Evolutionary conservation across 805 yeast genomes (phyloP).

Genomic region (Pichia insulana): DNA sequence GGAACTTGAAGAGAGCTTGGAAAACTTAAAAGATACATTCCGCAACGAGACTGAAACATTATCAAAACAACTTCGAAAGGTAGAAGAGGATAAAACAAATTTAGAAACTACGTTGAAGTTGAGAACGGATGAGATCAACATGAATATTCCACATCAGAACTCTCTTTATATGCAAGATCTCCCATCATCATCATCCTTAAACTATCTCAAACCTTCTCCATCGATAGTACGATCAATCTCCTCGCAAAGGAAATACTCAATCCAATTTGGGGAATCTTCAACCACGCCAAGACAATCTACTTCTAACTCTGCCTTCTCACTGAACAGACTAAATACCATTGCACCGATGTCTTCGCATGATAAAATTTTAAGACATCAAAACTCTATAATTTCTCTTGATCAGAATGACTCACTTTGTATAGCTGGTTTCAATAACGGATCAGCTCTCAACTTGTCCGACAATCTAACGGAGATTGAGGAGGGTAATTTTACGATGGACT

Average conservation of each 20-base stretch:
- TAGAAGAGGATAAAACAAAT: conserved; percentile 24
- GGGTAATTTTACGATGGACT: neutral
- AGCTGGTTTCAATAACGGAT: neutral
- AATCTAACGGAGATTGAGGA: neutral
- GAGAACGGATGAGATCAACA: conserved; percentile 6
- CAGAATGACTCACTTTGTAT: conserved; percentile 4
- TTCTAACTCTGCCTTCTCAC: conserved; percentile 9
- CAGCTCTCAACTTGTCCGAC: neutral
- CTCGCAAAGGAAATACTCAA: conserved; percentile 16
- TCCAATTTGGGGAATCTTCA: conserved; percentile 41
- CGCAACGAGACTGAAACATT: conserved; percentile 20
- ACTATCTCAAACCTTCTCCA: conserved; percentile 15
- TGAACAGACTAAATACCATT: conserved; percentile 8
- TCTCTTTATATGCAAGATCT: conserved; percentile 27
- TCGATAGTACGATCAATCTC: conserved; percentile 17
- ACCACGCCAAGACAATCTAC: conserved; percentile 32
- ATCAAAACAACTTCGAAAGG: conserved; percentile 18
- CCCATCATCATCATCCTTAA: conserved; percentile 20
- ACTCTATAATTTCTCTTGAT: conserved; percentile 12
- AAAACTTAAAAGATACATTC: conserved; percentile 21
- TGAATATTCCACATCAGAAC: conserved; percentile 3
- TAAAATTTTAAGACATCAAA: conserved; percentile 15
- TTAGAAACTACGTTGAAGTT: conserved; percentile 12
- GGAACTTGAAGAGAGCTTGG: conserved; percentile 14
- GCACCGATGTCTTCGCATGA: conserved; percentile 13